Evolutionary conservation across 345 rosid genomes (phyloP), one percentile per base, ranked within the genome.

Genomic region (Iberis pinnata): DNA sequence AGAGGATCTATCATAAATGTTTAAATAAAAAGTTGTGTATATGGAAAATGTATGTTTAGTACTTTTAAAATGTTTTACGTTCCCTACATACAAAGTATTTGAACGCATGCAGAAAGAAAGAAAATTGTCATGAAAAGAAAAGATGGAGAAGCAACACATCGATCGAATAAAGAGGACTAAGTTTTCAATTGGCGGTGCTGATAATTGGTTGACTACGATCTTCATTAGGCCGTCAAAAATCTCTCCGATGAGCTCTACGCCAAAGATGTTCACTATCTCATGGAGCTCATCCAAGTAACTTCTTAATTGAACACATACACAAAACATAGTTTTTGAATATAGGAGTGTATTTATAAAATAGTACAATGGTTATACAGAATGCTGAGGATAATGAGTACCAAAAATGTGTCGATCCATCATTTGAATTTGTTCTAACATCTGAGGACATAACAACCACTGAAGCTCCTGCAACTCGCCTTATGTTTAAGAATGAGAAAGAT

Each of bases 351-450:
- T 22, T 22, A 22, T 22, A 22, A 22, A 22, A 3, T 22, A 6
- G 3, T 22, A 22, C 4, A 3, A 22, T 22, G 4, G 3, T 22
- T 22, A 22, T 22, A 22, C 70, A 86, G 88, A 86, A 86, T 42
- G 88, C 95, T 0, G 90, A 86, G 37, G 95, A 86, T 40, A 86
- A 86, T 12, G 90, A 78, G 65, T 86, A 86, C 16, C 58, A 42
- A 4, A 76, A 67, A 49, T 82, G 65, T 5, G 80, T 77, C 15
- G 78, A 80, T 64, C 95, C 95, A 9, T 80, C 90, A 0, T 86
- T 86, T 0, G 84, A 86, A 65, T 82, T 79, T 69, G 76, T 86
- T 2, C 53, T 86, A 9, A 86, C 95, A 8, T 75, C 86, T 36
- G 70, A 65, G 4, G 95, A 86, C 37, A 77, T 86, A n/a, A 80